A percentile compares a stretch with the other conserved stretches of the same genome.
These are phyloP conservation scores for Kodamaea neixiangensis DNA, from an alignment of 805 yeast species.

Conservation along the genomic window DNA sequence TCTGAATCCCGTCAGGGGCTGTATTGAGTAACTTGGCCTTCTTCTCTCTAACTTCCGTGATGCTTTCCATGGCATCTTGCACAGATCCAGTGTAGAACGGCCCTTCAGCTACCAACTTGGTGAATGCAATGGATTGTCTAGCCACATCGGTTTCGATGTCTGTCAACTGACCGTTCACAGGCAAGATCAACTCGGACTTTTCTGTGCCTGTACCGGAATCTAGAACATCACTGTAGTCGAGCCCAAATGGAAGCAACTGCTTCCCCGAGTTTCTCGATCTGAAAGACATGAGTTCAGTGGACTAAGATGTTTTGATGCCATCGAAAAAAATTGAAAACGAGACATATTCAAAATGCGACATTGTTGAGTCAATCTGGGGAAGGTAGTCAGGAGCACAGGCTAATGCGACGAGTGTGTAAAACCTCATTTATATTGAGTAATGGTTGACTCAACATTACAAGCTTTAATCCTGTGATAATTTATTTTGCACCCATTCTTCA, in stretches of 20 bases:
- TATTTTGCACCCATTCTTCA: too few species aligned
- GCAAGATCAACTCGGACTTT: constrained; percentile 52
- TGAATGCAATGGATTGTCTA: constrained; percentile 55
- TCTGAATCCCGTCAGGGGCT: constrained; percentile 64
- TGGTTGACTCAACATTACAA: too few species aligned
- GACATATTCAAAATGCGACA: neutral
- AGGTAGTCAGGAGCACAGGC: too few species aligned
- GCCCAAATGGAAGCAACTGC: constrained; percentile 66
- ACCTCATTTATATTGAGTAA: too few species aligned
- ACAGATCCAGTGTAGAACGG: constrained; percentile 66
- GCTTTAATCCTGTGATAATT: too few species aligned
- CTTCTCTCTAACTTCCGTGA: constrained; percentile 10
- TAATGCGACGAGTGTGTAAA: too few species aligned
- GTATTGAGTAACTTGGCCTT: constrained; percentile 21
- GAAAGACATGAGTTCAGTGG: constrained; percentile 50
- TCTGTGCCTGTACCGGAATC: constrained; percentile 36
- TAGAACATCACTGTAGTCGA: constrained; percentile 62
- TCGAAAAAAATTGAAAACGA: neutral
- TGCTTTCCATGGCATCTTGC: constrained; percentile 25
- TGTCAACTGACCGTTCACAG: constrained; percentile 62
- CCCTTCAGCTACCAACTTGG: constrained; percentile 58
- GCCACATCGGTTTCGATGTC: constrained; percentile 53
- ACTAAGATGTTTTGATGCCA: constrained; percentile 2
- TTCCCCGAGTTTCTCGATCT: constrained; percentile 48
- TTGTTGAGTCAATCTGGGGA: neutral